These are phyloP conservation scores for Tetracladium marchalianum DNA, from an alignment of 495 filamentous ascomycete genomes.

Conservation along the genomic window DNA sequence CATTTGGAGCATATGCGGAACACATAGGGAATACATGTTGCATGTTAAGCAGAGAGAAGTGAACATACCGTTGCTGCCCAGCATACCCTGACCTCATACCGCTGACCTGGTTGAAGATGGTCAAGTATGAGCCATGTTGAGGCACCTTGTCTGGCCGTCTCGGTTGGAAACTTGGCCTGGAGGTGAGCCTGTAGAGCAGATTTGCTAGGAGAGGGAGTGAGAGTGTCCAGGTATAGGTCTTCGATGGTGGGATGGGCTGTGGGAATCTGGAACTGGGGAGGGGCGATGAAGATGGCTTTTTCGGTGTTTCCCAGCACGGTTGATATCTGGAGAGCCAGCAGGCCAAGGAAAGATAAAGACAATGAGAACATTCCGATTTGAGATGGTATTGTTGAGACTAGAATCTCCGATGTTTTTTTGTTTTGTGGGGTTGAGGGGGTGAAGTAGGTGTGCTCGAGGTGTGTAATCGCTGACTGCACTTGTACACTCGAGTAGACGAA, in stretches of 20 bases:
- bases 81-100: constrained; percentile 89
- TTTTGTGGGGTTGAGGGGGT: not conserved
- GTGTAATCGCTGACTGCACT: too few relatives aligned
- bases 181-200: constrained; percentile 50
- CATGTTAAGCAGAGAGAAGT: not conserved
- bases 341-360: not conserved
- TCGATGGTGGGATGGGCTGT: constrained; percentile 47
- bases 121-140: constrained; percentile 80
- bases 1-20: too few relatives aligned
- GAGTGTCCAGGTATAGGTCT: constrained; percentile 51
- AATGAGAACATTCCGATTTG: not conserved
- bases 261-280: constrained; percentile 41
- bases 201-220: constrained; percentile 52
- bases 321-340: constrained; percentile 10
- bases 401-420: constrained; percentile 3
- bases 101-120: constrained; percentile 55
- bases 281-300: constrained; percentile 82
- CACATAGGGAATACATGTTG: too few relatives aligned
- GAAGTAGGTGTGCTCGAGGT: too few relatives aligned
- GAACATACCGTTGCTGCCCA: constrained; percentile 82
- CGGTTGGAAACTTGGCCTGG: constrained; percentile 54
- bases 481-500: too few relatives aligned
- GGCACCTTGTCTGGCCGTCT: constrained; percentile 41
- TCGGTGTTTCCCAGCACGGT: constrained; percentile 63
- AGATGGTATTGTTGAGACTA: not conserved